Evolutionary conservation across 495 filamentous ascomycete genomes (phyloP), one percentile per base, ranked within the genome.

Genomic region (Echria macrotheca): DNA sequence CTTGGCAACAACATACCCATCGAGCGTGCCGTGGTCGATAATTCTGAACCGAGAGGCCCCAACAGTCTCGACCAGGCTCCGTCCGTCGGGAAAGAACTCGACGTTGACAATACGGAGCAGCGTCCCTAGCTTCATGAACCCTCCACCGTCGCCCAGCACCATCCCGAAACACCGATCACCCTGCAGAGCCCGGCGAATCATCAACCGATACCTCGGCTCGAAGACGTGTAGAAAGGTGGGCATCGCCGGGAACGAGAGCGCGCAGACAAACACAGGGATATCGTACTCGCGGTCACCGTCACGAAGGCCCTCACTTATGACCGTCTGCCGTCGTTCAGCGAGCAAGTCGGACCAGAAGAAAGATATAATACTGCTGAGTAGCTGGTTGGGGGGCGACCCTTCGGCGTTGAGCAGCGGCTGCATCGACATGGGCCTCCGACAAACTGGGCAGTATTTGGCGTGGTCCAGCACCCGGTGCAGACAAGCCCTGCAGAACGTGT

Each of bases 141-240:
- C 26, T 61, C 70, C 44, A 58, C 55, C 39, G 24, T 31, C 38
- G 54, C 80, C 80, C 66, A 85, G 78, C 18, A 94, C 70, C 86
- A 95, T 94, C 2, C 91, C 91, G 56, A 96, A 95, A 40, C 76
- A 84, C 15, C 79, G 67, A 47, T 82, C 77, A 1, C 79, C 80
- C 45, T 88, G 83, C 31, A 91, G 72, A 7, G 82, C 85, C 21
- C 89, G 81, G 38, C 83, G 79, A 17, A 95, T 84, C 88, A 95
- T 91, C 6, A 94, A 74, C 3, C 87, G 81, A 63, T 95, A 95
- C 9, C 87, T 79, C 18, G 89, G 86, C 62, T 96, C 91, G 62
- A 95, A 95, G n/a, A 96, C 77, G 59, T 91, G 85, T 0, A 96
- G 68, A 54, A 89, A 90, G 1, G 84, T 89, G 1, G 87, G 89